Base-by-base conservation (phyloP, 352 stramenopile genomes). In the Elongisporangium anandrum region DNA sequence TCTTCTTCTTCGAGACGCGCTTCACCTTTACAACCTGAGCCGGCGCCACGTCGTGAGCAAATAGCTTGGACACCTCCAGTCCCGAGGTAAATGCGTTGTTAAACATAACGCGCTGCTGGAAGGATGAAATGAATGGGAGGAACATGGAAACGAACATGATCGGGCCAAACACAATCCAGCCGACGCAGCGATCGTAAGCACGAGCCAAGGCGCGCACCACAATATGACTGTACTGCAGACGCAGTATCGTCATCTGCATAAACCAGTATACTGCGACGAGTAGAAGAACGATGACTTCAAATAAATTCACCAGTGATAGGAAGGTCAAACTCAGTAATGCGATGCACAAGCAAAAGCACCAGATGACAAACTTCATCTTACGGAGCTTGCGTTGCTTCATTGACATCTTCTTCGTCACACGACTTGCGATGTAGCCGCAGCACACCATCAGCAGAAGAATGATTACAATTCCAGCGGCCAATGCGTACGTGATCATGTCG, bases 91-190 rank as follows among this genome's bases (percentile, higher is more conserved):
- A 95, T 22, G 86, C 86, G 61, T 89, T 92, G 75, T 95, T 95
- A 65, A 95, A 95, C 86, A 95, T 95, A 56, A 95, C 81, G 56
- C 86, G 84, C 70, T 95, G 84, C 73, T 95, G 86, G 77, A 94
- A 95, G 10, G 73, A 80, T 19, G 82, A 79, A 63, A 95, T 86
- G 71, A 95, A 95, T 16, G 86, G 86, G 69, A 95, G 63, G 75
- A 95, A 95, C 86, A 95, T 95, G 48, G 84, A 77, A 41, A 95
- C 75, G 61, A 95, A 81, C 77, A 95, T 87, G 72, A 95, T 92
- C 34, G 86, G 86, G 15, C 86, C 86, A 57, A 95, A 95, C 51
- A 95, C 81, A 56, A 95, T 92, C 86, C 86, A 95, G 54, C 86
- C 86, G 34, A 95, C 84, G 0, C 75, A 77, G 56, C 84, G 82